Base-by-base conservation (phyloP, 2,329 filamentous ascomycete genomes). In the Diaporthe ampelina region DNA sequence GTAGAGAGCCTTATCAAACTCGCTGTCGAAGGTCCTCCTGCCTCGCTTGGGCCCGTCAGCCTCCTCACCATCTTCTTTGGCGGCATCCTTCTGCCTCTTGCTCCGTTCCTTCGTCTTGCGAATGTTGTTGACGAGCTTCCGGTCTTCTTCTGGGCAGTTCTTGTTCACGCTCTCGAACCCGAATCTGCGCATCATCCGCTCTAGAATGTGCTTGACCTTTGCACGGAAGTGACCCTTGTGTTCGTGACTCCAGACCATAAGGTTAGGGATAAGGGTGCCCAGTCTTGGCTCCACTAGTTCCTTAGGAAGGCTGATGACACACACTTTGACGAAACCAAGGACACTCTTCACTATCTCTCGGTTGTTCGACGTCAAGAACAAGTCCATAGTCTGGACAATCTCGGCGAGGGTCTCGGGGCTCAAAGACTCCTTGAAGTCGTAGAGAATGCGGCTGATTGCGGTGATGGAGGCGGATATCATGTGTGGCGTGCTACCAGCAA, bases 391-490 rank as follows among this genome's bases (percentile, higher is more conserved):
- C 81, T 97, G 93, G 13, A 99, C 94, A 11, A 99, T 88, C 77
- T 98, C 96, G 13, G 90, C 88, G 56, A 97, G 88, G 3, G 95
- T 93, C 76, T 92, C 89, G 13, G 90, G 85, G 73, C 90, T 91
- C 40, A 98, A 86, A 35, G 89, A 84, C 40, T 90, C 87, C 77
- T 94, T 93, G 87, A 97, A 99, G 81, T 98, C 94, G 84, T 95
- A 98, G 40, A 99, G 90, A 35, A 98, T 92, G n/a, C 97, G 91
- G 19, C 95, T 97, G 50, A 99, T 90, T 19, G 97, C 96, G 0
- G 95, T 98, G 81, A 99, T 95, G n/a, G 94, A 95, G 0, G 97
- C 97, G 9, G 95, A 97, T 76, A 98, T 95, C 95, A 98, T 98
- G 85, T 98, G 96, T 43, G 97, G 95, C 15, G 95, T 96, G 79